Percentiles rank a stretch among this genome's conserved stretches.
These are phyloP conservation scores for Dipteronia sinensis DNA, from an alignment of 345 rosid genomes.

Conservation along the genomic window DNA sequence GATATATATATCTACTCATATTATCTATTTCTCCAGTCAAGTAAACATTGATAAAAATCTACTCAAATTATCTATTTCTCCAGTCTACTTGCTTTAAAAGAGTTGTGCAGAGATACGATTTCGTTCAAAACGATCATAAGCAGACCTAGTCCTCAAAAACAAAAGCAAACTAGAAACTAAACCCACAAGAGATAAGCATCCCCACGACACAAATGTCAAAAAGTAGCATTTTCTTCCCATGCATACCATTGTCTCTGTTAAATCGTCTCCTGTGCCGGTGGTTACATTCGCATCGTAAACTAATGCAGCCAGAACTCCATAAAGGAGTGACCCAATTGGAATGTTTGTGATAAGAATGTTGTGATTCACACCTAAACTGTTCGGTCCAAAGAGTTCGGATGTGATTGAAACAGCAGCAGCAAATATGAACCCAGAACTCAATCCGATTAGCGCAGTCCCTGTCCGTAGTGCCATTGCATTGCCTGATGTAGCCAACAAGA, in stretches of 20 bases:
- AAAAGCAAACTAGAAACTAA: conserved; percentile 58
- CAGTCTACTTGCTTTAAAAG: not conserved
- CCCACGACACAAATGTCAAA: conserved; percentile 82
- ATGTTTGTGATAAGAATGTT: conserved; percentile 92
- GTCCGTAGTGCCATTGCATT: conserved; percentile 45
- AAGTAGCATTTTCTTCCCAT: conserved; percentile 78
- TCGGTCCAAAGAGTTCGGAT: conserved; percentile 91
- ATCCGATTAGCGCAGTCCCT: conserved; percentile 71
- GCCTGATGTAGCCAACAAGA: conserved; percentile 65
- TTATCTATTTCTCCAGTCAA: not conserved
- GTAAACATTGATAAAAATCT: not conserved
- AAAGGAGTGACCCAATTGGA: conserved; percentile 81
- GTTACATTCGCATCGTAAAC: conserved; percentile 67
- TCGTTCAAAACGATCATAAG: conserved; percentile 69
- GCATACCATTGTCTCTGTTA: conserved; percentile 58
- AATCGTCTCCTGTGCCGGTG: conserved; percentile 8
- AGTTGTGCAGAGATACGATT: conserved; percentile 39
- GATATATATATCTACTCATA: too few species aligned
- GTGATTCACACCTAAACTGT: conserved; percentile 91
- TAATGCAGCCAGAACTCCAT: conserved; percentile 80
- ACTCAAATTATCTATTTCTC: not conserved
- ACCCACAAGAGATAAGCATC: conserved; percentile 72
- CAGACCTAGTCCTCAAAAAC: conserved; percentile 74
- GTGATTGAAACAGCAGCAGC: conserved; percentile 95
- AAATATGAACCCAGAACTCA: conserved; percentile 93